Percentiles rank a stretch among this genome's conserved stretches.
Conservation (phyloP, 257 asterid genomes). For the Anisodus acutangulus region DNA sequence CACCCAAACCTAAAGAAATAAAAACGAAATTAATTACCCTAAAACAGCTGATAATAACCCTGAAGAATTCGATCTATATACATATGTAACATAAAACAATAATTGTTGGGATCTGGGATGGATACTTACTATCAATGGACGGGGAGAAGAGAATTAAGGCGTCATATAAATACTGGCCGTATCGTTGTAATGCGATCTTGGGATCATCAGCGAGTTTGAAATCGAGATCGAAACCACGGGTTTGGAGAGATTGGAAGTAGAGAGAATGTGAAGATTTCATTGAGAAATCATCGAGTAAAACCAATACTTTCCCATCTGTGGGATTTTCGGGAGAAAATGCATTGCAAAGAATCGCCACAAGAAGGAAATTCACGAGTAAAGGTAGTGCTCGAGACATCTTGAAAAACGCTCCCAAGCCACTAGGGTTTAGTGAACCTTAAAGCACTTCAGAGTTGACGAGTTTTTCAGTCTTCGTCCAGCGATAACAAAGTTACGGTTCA, state of each 20-base stretch:
- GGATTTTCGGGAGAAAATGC: slow-evolving; percentile 74
- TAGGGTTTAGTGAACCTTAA: slow-evolving; percentile 35
- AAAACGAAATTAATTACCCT: not conserved
- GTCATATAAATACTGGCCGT: slow-evolving; percentile 70
- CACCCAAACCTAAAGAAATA: slow-evolving; percentile 67
- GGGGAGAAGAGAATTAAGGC: slow-evolving; percentile 76
- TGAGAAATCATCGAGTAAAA: slow-evolving; percentile 70
- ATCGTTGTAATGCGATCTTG: slow-evolving; percentile 71
- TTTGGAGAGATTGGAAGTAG: slow-evolving; percentile 64
- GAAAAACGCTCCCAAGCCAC: slow-evolving; percentile 25
- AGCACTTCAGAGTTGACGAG: slow-evolving; percentile 21
- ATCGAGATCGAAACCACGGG: slow-evolving; percentile 65
- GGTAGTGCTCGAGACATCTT: slow-evolving; percentile 22
- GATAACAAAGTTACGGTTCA: not conserved
- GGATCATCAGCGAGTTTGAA: slow-evolving; percentile 81
- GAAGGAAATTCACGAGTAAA: not conserved
- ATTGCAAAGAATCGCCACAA: slow-evolving; percentile 42
- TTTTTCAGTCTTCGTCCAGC: not conserved
- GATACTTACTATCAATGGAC: slow-evolving; percentile 56
- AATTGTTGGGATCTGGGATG: not conserved
- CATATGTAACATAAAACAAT: not conserved
- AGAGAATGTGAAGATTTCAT: slow-evolving; percentile 74
- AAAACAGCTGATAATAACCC: not conserved
- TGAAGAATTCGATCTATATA: not conserved
- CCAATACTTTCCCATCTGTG: slow-evolving; percentile 69